A percentile compares a stretch with the other conserved stretches of the same genome.
Conservation (phyloP, 2,329 filamentous ascomycete genomes). For the Fusarium subglutinans region DNA sequence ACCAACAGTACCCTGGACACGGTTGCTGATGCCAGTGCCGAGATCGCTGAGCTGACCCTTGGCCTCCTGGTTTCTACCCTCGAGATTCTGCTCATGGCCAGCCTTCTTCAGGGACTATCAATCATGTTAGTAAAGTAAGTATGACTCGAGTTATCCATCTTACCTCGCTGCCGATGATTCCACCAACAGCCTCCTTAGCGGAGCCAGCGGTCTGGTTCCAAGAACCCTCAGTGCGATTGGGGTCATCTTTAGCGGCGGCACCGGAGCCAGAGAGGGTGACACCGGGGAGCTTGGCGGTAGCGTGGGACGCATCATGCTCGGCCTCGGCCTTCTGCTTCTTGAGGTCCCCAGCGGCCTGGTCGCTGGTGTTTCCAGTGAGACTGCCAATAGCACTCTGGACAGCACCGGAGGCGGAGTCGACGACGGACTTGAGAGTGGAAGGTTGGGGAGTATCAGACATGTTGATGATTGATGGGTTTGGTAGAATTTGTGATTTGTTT, state of each 20-base stretch:
- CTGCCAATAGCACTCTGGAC: constrained; percentile 77
- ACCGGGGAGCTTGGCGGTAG: constrained; percentile 77
- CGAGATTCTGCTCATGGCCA: constrained; percentile 80
- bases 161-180: constrained; percentile 77
- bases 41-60: constrained; percentile 82
- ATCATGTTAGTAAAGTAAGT: constrained; percentile 15
- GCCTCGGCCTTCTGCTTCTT: constrained; percentile 72
- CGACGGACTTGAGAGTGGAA: constrained; percentile 82
- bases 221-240: constrained; percentile 74
- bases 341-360: constrained; percentile 71
- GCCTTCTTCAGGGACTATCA: constrained; percentile 71
- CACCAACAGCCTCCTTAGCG: constrained; percentile 83
- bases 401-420: constrained; percentile 77
- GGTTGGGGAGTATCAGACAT: constrained; percentile 51
- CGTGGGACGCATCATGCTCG: constrained; percentile 79
- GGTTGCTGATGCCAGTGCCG: constrained; percentile 69
- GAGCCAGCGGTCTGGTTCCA: constrained; percentile 93
- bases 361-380: constrained; percentile 75
- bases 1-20: constrained; percentile 77
- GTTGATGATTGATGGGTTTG: constrained; percentile 10
- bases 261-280: constrained; percentile 75
- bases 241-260: constrained; percentile 75
- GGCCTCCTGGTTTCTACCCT: constrained; percentile 84
- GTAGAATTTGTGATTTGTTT: background rate
- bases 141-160: constrained; percentile 23